phyloP scores from a whole-genome alignment of 1,284 basidiomycete species.

The Rhodofomes roseus region DNA sequence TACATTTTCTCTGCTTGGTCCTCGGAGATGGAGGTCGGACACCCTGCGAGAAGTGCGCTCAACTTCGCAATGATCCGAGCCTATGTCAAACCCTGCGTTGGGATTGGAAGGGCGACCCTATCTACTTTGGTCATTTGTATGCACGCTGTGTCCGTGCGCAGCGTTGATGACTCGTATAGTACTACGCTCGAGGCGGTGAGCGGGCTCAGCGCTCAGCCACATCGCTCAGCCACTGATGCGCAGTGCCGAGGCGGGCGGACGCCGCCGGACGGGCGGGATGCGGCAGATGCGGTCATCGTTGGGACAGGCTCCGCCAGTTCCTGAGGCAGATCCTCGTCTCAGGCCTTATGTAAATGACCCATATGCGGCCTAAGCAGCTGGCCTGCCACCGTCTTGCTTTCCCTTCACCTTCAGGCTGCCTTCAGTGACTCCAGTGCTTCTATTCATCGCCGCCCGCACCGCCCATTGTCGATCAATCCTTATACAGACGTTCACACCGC shows the following conservation, averaged over 20 bases:
- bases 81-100: neutral
- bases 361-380: too few species aligned
- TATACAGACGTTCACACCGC: neutral
- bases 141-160: too few species aligned
- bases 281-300: neutral
- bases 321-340: neutral
- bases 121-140: too few species aligned
- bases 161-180: too few species aligned
- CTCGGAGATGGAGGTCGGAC: neutral
- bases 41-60: neutral
- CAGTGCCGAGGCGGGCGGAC: neutral
- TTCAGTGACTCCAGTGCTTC: neutral
- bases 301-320: neutral
- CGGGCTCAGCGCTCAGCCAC: neutral
- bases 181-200: too few species aligned
- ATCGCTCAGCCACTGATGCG: neutral
- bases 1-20: conserved; percentile 3
- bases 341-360: neutral
- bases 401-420: too few species aligned
- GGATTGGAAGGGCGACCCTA: neutral
- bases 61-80: too few species aligned
- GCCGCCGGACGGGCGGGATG: neutral
- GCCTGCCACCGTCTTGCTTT: too few species aligned
- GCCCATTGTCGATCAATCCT: neutral
- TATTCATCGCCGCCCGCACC: neutral